A percentile compares a stretch with the other conserved stretches of the same genome.
These are phyloP conservation scores for Macrophomina phaseolina DNA, from an alignment of 2,329 filamentous ascomycete species.

Conservation along the genomic window DNA sequence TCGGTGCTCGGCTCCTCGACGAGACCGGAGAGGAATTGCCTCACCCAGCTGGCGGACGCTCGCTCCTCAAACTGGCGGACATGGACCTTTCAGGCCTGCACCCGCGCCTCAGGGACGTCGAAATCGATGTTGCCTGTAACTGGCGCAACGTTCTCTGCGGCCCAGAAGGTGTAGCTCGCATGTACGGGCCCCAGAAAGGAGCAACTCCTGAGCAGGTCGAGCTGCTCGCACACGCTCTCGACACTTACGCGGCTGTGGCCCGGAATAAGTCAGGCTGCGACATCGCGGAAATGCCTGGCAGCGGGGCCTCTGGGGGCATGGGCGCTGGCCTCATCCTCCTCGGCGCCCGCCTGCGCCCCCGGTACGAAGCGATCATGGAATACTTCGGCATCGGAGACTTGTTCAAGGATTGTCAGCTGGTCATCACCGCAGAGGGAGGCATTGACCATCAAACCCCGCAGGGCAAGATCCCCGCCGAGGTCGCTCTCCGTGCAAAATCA, in stretches of 20 bases:
- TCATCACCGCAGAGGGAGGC: conserved; percentile 60
- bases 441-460: conserved; percentile 59
- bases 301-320: conserved; percentile 60
- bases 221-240: conserved; percentile 51
- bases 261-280: conserved; percentile 43
- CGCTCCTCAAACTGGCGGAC: conserved; percentile 44
- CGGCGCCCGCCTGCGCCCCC: conserved; percentile 53
- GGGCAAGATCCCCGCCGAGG: conserved; percentile 61
- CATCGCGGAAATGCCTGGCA: conserved; percentile 50
- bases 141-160: conserved; percentile 60
- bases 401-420: conserved; percentile 56
- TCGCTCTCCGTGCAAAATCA: conserved; percentile 55
- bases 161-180: conserved; percentile 54
- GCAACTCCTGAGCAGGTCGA: conserved; percentile 52
- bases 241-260: conserved; percentile 48
- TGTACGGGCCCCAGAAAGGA: conserved; percentile 61
- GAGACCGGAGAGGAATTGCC: conserved; percentile 45
- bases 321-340: conserved; percentile 58
- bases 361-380: conserved; percentile 58
- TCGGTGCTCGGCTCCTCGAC: conserved; percentile 55
- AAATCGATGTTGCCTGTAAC: conserved; percentile 59
- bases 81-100: conserved; percentile 51
- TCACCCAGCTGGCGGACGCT: conserved; percentile 49
- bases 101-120: conserved; percentile 43
- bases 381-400: conserved; percentile 56